These are phyloP conservation scores for Lachnellula cervina DNA, from an alignment of 2,329 filamentous ascomycete genomes.

Conservation along the genomic window DNA sequence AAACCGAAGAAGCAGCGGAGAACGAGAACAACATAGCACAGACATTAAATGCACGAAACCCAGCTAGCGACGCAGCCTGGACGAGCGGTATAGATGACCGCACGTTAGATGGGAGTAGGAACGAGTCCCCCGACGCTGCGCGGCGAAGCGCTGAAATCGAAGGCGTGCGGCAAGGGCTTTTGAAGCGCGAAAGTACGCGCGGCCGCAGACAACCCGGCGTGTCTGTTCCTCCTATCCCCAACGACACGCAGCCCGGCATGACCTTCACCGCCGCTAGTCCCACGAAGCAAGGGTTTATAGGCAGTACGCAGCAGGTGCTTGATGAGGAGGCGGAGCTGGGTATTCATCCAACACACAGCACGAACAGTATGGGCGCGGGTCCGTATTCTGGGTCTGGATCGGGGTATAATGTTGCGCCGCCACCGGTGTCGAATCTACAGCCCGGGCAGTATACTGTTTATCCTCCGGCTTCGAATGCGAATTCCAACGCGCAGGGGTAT, in stretches of 20 bases:
- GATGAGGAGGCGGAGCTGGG: constrained; percentile 26
- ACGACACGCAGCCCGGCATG: constrained; percentile 6
- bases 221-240: constrained; percentile 10
- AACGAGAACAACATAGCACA: constrained; percentile 39
- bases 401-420: background rate
- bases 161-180: constrained; percentile 17
- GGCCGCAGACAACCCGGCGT: constrained; percentile 28
- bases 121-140: constrained; percentile 4
- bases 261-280: constrained; percentile 16
- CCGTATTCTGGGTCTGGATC: background rate
- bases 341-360: constrained; percentile 8
- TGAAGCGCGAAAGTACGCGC: constrained; percentile 28
- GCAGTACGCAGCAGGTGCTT: background rate
- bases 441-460: too few relatives aligned
- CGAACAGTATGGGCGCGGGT: background rate
- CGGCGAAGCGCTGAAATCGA: constrained; percentile 22
- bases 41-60: constrained; percentile 31
- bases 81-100: constrained; percentile 15
- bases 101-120: constrained; percentile 1
- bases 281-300: background rate
- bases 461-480: too few relatives aligned
- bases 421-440: too few relatives aligned
- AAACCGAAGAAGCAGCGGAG: constrained; percentile 17
- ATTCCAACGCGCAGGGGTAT: too few relatives aligned
- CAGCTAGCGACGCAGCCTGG: constrained; percentile 18